Conservation (phyloP, 768 basidiomycete genomes). For the Termitomyces sp. region DNA sequence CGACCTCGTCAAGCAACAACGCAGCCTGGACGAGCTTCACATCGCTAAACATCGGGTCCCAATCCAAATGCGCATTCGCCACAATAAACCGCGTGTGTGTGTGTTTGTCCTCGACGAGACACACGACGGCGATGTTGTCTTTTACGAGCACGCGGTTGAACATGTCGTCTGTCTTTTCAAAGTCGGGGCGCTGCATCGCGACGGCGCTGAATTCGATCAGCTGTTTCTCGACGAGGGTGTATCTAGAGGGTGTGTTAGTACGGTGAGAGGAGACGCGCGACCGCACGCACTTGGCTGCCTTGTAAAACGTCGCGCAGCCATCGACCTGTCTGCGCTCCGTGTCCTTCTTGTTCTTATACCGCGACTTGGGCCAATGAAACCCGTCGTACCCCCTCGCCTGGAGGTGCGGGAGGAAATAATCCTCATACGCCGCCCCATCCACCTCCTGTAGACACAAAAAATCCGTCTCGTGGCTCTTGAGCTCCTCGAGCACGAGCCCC, state of each 20-base stretch:
- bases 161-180: constrained; percentile 98
- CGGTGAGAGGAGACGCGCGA: neutral
- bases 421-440: constrained; percentile 88
- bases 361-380: constrained; percentile 85
- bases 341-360: constrained; percentile 90
- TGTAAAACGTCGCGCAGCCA: constrained; percentile 96
- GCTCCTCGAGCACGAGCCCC: constrained; percentile 80
- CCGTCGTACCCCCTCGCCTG: constrained; percentile 81
- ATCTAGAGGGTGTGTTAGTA: constrained; percentile 42
- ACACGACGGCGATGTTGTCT: constrained; percentile 88
- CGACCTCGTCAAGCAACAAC: constrained; percentile 85
- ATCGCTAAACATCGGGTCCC: constrained; percentile 90
- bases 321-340: constrained; percentile 86
- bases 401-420: constrained; percentile 78
- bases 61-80: constrained; percentile 87
- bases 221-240: constrained; percentile 88
- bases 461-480: constrained; percentile 77
- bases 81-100: constrained; percentile 88
- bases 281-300: constrained; percentile 69
- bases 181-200: constrained; percentile 89
- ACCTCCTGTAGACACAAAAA: constrained; percentile 96
- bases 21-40: constrained; percentile 98
- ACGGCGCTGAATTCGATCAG: constrained; percentile 90
- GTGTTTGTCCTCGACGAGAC: constrained; percentile 79
- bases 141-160: constrained; percentile 96